Evolutionary conservation across 1,284 basidiomycete species (phyloP).

Genomic region (Rhodotorula glutinis): DNA sequence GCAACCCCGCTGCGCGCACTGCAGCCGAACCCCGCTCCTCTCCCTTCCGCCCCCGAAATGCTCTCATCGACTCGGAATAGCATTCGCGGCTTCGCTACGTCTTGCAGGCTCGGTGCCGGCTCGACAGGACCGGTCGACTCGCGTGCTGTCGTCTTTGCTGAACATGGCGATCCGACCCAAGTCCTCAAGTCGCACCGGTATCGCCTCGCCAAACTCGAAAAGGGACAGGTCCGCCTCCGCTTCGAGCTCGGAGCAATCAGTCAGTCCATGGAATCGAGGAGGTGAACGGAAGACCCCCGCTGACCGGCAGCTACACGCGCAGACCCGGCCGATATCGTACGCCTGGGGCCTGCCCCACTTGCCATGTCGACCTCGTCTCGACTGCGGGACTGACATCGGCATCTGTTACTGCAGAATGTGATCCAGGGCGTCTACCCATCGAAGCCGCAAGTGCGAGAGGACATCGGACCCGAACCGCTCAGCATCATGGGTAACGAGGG

Average conservation of each 20-base stretch:
- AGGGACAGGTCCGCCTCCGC: conserved; percentile 61
- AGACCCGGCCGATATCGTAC: conserved; percentile 36
- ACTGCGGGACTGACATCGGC: not conserved
- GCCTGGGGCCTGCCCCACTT: conserved; percentile 1
- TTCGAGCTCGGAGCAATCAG: conserved; percentile 72
- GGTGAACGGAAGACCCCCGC: not conserved
- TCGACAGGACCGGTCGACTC: conserved; percentile 15
- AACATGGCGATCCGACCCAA: conserved; percentile 41
- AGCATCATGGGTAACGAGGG: conserved; percentile 75
- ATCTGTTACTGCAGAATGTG: conserved; percentile 54
- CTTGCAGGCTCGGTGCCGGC: conserved; percentile 10
- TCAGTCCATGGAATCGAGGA: conserved; percentile 13
- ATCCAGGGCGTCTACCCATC: conserved; percentile 76
- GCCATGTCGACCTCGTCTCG: not conserved
- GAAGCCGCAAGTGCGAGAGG: conserved; percentile 54
- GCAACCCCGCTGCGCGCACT: no score
- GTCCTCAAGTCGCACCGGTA: conserved; percentile 60
- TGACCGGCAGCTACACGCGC: not conserved
- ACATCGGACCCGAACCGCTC: conserved; percentile 34
- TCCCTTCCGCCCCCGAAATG: no score
- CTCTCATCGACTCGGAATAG: no score
- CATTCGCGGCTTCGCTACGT: not conserved
- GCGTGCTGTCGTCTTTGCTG: conserved; percentile 31
- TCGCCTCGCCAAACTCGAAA: conserved; percentile 53
- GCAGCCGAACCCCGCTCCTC: no score